Evolutionary conservation across 73 alveolate species (phyloP), one percentile per base, ranked within the genome.

Genomic region (Tetrahymena borealis): DNA sequence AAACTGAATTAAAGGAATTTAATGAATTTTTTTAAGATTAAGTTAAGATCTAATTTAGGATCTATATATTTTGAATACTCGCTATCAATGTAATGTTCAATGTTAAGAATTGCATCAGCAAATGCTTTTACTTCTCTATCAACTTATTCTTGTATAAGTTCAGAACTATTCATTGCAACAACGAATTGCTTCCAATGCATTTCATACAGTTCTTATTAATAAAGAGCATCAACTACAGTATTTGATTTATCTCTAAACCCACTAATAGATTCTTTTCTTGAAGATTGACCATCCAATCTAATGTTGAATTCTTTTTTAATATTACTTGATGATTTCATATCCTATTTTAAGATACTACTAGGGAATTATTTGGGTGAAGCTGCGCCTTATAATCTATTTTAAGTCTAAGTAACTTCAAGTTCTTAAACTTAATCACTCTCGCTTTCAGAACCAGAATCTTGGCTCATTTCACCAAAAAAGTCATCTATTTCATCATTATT

Each of bases 1-100:
- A 91, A 38, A 12, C 94, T 43, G 91, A 90, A 91, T 36, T 91
- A n/a, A 8, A 93, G n/a, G 60, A 93, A 93, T 40, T 93, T 93
- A 18, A 93, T 93, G 90, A 93, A 78, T 33, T 93, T 93, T 28
- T 93, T 93, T 3, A 91, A 36, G 5, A 93, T 35, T 0, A 78
- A 11, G 33, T 92, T 90, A 16, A 78, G 78, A n/a, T 90, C 94
- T 32, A 90, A 18, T 91, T 93, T 93, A 3, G 85, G 85, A n/a
- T 60, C 85, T 60, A 60, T 60, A 9, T 60, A 60, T n/a, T 35
- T 60, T 78, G 32, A 37, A 20, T 60, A 60, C 38, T 40, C 90
- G 24, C 15, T 90, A 91, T 33, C 93, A 93, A 79, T 79, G 15
- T 79, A 85, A 10, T 32, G 32, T 13, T 93, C 96, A 39, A 93